Base-by-base conservation (phyloP, 2,329 filamentous ascomycete genomes). In the Aspergillus carbonarius region DNA sequence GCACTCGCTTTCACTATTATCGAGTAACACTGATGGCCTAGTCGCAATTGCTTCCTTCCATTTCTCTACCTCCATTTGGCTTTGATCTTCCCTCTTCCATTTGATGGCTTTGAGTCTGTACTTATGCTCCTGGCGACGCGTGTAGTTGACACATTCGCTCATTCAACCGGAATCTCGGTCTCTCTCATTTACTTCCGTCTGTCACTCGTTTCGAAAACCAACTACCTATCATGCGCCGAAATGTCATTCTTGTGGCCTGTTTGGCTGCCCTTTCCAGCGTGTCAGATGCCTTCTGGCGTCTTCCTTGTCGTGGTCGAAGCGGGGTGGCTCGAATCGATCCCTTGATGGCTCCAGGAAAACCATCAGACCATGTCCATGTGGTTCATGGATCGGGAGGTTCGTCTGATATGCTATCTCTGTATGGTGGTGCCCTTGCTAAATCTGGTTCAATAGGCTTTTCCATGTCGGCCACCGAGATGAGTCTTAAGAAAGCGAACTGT, bases 221-320 rank as follows among this genome's bases (percentile, higher is more conserved):
- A 63, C 50, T 55, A 59, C 50, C 48, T 27, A 52, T 37, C 15
- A 59, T 66, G 60, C 62, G 62, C 46, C 58, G 61, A 17, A 54
- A 63, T 48, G 51, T 60, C 47, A 55, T 59, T 46, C 49, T 73
- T 53, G 59, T 72, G 59, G 67, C 69, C 54, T 62, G 62, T 47
- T 44, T 73, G 40, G 61, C 68, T 34, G 57, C 76, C 58, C 71
- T 74, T 17, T 65, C 70, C 4, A 61, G 63, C 30, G 62, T 68
- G 44, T 82, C 80, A 48, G 71, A 83, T 66, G 92, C 89, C 60
- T 96, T 96, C 76, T 96, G 91, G 91, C 91, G 92, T 72, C 90
- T 96, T 83, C 89, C 91, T 68, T 96, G 92, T 76, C 88, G 85
- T 66, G 87, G 86, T 57, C 83, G 84, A 48, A 81, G 87, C 64